A percentile compares a stretch with the other conserved stretches of the same genome.
phyloP scores from a whole-genome alignment of 1,284 basidiomycete genomes.

The Naganishia sp. region DNA sequence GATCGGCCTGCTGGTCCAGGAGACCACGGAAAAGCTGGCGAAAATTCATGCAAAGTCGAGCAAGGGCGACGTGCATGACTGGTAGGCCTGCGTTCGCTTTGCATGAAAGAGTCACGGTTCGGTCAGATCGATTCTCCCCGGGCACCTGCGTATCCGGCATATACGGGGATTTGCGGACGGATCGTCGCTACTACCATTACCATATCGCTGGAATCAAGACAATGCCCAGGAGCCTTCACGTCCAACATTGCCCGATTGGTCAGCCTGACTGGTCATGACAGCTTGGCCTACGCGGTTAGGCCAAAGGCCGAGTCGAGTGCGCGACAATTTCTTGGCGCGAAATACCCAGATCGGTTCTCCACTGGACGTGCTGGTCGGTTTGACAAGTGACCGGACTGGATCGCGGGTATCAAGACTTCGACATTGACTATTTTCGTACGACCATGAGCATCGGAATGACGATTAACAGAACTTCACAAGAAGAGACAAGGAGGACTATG shows the following conservation, averaged over 20 bases:
- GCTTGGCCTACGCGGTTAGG: too few relatives aligned
- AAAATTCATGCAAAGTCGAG: background rate
- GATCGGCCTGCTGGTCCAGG: constrained; percentile 32
- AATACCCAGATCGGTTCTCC: too few relatives aligned
- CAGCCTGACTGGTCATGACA: too few relatives aligned
- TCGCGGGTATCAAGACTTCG: too few relatives aligned
- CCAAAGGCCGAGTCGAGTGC: too few relatives aligned
- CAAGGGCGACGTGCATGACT: background rate
- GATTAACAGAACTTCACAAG: background rate
- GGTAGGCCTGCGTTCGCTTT: background rate
- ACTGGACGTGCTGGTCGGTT: too few relatives aligned
- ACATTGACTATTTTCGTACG: too few relatives aligned
- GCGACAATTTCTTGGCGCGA: too few relatives aligned
- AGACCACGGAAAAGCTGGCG: constrained; percentile 22
- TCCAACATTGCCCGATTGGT: too few relatives aligned
- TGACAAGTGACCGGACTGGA: too few relatives aligned
- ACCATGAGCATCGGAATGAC: too few relatives aligned
- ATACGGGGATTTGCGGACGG: background rate
- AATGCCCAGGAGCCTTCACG: background rate
- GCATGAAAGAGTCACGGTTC: background rate
- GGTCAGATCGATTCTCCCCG: background rate
- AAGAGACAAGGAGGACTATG: background rate
- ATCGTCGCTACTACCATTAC: background rate
- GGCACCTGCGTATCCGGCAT: background rate
- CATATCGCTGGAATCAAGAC: background rate